These are phyloP conservation scores for Cornus controversa DNA, from an alignment of 148 eudicot genomes.

Conservation along the genomic window DNA sequence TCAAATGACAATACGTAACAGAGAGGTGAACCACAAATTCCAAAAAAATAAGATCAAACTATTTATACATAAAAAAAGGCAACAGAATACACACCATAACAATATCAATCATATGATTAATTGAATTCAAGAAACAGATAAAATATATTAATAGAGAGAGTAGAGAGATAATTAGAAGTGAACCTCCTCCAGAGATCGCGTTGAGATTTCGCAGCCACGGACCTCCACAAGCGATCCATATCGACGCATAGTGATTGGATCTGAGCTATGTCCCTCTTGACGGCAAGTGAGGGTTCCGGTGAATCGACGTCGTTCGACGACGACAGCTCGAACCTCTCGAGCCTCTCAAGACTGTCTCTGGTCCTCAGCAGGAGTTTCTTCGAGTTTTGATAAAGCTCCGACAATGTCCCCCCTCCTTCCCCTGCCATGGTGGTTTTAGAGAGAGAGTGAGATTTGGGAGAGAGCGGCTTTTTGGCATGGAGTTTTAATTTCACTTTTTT, in stretches of 20 bases:
- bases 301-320: constrained; percentile 43
- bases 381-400: constrained; percentile 73
- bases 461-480: too few relatives aligned
- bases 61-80: too few relatives aligned
- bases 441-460: neutral
- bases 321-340: constrained; percentile 73
- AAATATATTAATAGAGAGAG: neutral
- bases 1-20: too few relatives aligned
- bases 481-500: too few relatives aligned
- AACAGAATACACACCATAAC: neutral
- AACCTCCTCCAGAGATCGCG: constrained; percentile 95
- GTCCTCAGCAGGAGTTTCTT: constrained; percentile 56
- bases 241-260: constrained; percentile 69
- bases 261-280: constrained; percentile 54
- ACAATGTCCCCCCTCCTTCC: constrained; percentile 52
- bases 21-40: too few relatives aligned
- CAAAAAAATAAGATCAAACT: too few relatives aligned
- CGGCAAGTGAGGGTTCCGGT: constrained; percentile 59
- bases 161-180: neutral
- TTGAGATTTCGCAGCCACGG: constrained; percentile 74
- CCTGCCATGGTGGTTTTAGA: constrained; percentile 13
- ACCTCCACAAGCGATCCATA: constrained; percentile 89
- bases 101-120: neutral
- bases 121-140: neutral
- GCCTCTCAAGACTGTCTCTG: constrained; percentile 66